phyloP scores from a whole-genome alignment of 2,329 filamentous ascomycete species.

The Penicillium aurantiogriseum region DNA sequence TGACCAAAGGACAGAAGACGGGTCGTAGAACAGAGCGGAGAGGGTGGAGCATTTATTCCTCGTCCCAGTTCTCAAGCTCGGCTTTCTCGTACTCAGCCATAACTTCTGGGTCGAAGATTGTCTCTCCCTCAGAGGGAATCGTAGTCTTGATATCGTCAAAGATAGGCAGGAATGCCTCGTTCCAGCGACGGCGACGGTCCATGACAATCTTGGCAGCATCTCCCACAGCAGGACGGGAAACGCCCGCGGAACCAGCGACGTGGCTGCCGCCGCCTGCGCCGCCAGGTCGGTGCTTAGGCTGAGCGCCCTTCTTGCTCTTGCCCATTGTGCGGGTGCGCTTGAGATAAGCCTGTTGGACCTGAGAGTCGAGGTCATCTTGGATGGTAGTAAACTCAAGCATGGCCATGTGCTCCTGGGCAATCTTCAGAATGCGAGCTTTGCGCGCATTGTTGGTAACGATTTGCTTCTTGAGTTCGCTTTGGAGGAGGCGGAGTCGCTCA shows the following conservation, averaged over 20 bases:
- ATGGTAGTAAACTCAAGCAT: conserved; percentile 97
- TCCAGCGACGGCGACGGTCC: conserved; percentile 87
- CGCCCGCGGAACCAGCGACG: conserved; percentile 36
- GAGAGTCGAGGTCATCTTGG: conserved; percentile 89
- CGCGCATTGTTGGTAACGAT: conserved; percentile 86
- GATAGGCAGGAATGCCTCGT: conserved; percentile 83
- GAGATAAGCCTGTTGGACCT: conserved; percentile 91
- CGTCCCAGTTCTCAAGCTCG: conserved; percentile 79
- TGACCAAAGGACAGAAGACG: not conserved
- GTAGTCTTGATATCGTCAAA: conserved; percentile 79
- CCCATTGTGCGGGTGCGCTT: conserved; percentile 93
- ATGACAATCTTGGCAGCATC: conserved; percentile 89
- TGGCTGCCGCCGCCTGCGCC: conserved; percentile 72
- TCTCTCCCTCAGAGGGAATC: conserved; percentile 67
- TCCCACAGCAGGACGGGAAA: conserved; percentile 67
- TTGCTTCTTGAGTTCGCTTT: conserved; percentile 76
- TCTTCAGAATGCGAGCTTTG: conserved; percentile 79
- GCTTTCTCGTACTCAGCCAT: conserved; percentile 73
- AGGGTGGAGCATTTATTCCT: conserved; percentile 56
- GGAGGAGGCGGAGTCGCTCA: conserved; percentile 80
- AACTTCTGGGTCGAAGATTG: conserved; percentile 70
- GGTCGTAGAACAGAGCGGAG: not conserved
- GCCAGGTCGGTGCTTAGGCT: conserved; percentile 57
- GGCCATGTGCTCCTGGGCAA: conserved; percentile 89
- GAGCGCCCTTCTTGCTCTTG: conserved; percentile 84